phyloP scores from a whole-genome alignment of 352 stramenopile species.

The Phytophthora lateralis region DNA sequence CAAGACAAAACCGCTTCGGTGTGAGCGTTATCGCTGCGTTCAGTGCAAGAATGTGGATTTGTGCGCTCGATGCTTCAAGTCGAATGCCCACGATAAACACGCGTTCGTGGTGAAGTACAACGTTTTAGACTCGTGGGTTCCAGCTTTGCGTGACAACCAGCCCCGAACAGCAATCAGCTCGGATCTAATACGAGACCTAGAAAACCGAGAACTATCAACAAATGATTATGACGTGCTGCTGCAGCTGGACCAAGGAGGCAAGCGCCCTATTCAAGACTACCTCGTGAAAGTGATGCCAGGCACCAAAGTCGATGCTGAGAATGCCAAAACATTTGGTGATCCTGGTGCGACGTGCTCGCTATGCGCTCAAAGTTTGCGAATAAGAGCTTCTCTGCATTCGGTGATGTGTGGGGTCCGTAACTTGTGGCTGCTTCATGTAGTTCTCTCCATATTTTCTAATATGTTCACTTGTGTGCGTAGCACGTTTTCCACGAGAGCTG shows the following conservation, averaged over 20 bases:
- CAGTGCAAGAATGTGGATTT: constrained; percentile 82
- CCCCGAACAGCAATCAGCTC: constrained; percentile 28
- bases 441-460: constrained; percentile 2
- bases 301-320: constrained; percentile 44
- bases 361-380: constrained; percentile 67
- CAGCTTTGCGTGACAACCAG: constrained; percentile 46
- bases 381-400: constrained; percentile 58
- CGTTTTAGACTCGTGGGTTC: constrained; percentile 60
- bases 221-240: constrained; percentile 85
- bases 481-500: constrained; percentile 85
- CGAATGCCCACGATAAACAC: constrained; percentile 68
- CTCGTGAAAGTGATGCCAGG: constrained; percentile 59
- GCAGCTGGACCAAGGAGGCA: constrained; percentile 65
- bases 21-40: constrained; percentile 79
- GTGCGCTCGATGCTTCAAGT: constrained; percentile 77
- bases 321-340: constrained; percentile 59
- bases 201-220: constrained; percentile 80
- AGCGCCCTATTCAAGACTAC: constrained; percentile 74
- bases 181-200: constrained; percentile 62
- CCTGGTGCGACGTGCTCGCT: constrained; percentile 45
- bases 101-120: constrained; percentile 77
- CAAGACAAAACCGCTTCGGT: constrained; percentile 76
- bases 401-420: constrained; percentile 57
- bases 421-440: neutral
- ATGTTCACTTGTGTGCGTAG: constrained; percentile 29